Evolutionary conservation across 805 yeast species (phyloP), one percentile per base, ranked within the genome.

Genomic region (Candida tibetensis): DNA sequence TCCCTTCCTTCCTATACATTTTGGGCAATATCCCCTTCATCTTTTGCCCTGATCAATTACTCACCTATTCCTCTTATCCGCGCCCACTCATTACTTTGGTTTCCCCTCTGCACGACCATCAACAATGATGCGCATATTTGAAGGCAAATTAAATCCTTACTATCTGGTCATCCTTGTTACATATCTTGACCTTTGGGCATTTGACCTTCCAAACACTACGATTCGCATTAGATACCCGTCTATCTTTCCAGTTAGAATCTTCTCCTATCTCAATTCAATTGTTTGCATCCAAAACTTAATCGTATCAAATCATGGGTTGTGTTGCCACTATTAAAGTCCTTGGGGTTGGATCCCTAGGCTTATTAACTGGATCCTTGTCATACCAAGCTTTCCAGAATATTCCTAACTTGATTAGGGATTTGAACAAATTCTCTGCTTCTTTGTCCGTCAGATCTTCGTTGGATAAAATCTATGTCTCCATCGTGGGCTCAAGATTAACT

Each of bases 331-430:
- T 81, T 41, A 84, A 84, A 55, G 57, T 81, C 33, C 60, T 81
- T 28, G 90, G 89, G 25, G 76, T 77, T 26, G 70, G 83, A 3
- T 76, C 89, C 8, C 59, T 84, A 33, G 93, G 91, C n/a, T 54
- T 83, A 42, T 69, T 79, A 49, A 66, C 85, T 4, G 75, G 80
- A 13, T 58, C 75, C 2, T 69, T 76, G 40, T 48, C 70, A n/a
- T 62, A 66, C 49, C 66, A 72, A 32, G 55, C 74, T 1, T 44
- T 56, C 47, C 35, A 59, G 50, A 33, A 56, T 42, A 53, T 61
- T 44, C 62, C 69, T 16, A 37, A 35, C 13, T 45, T 59, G 40
- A 55, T 62, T 40, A 53, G 54, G 36, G 50, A 52, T 17, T 51
- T 68, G 44, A 56, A 60, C 37, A 51, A 36, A 17, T 28, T 34